Base-by-base conservation (phyloP, 352 stramenopile genomes). In the Elongisporangium undulatum region DNA sequence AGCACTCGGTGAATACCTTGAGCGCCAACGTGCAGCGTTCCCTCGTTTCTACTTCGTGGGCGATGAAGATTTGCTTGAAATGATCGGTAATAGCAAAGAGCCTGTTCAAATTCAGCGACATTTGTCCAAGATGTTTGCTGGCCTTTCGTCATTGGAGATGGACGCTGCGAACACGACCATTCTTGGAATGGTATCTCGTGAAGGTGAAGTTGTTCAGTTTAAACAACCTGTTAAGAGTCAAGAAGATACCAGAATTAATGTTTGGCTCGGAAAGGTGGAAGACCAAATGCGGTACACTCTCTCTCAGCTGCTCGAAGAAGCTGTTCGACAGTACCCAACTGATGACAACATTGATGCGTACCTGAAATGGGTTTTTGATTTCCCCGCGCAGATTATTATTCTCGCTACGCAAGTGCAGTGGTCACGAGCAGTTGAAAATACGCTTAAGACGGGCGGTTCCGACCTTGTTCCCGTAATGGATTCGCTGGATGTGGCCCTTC, bases 31-130 rank as follows among this genome's bases (percentile, higher is more conserved):
- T 45, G 91, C 87, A 53, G 90, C 92, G 49, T 98, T 99, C 61
- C 90, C 72, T 69, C 94, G 98, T n/a, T 99, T 99, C 70, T 99
- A 99, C 72, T 99, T 99, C 64, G 89, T 99, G 12, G 98, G 97
- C 51, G 98, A 99, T 68, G 98, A 99, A 82, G 98, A 99, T 79
- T 87, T 99, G 55, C 86, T 99, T 20, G 98, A 99, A 77, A 99
- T 99, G 73, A 98, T 99, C 55, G 98, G 98, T 24, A 99, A 99
- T 72, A 96, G 96, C 61, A 97, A 98, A 60, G 96, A 99, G 63
- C 98, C 98, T 9, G 87, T 94, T 55, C 99, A 99, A 66, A 98
- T 99, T 19, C 86, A 99, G 62, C 85, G 92, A 17, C 93, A 98
- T 53, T 71, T 99, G 20, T 98, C 96, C 8, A 99, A 99, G 71